Conservation (phyloP, 495 filamentous ascomycete species). For the Cercophora sp. region DNA sequence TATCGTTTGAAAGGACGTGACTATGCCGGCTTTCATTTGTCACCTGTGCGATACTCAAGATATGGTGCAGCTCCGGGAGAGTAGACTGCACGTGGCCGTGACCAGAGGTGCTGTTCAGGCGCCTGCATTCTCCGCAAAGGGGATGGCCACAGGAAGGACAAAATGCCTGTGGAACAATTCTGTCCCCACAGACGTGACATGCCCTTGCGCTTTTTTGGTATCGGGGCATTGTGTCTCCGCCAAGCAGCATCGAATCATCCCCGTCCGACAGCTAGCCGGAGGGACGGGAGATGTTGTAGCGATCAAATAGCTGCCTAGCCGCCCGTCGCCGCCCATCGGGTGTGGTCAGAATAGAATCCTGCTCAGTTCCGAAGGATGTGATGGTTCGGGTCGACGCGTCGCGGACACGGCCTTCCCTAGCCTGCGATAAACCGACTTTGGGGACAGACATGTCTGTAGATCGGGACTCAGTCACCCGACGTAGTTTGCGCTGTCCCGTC, state of each 20-base stretch:
- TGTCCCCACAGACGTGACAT: constrained; percentile 38
- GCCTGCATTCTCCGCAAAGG: constrained; percentile 29
- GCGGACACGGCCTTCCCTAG: not conserved
- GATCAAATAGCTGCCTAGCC: constrained; percentile 33
- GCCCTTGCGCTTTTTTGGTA: constrained; percentile 20
- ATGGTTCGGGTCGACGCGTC: not conserved
- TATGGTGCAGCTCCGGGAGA: no score
- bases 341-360: not conserved
- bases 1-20: no score
- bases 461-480: no score
- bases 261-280: constrained; percentile 40
- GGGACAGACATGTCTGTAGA: no score
- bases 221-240: not conserved
- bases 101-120: no score
- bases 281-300: constrained; percentile 32
- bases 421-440: no score
- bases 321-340: constrained; percentile 18
- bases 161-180: constrained; percentile 28
- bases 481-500: no score
- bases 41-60: no score
- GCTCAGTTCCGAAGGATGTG: constrained; percentile 2
- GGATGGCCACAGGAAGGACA: constrained; percentile 38
- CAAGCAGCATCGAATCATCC: constrained; percentile 22
- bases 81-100: no score
- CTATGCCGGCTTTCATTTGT: no score